Base-by-base conservation (phyloP, 2,329 filamentous ascomycete species). In the Botrytis elliptica region DNA sequence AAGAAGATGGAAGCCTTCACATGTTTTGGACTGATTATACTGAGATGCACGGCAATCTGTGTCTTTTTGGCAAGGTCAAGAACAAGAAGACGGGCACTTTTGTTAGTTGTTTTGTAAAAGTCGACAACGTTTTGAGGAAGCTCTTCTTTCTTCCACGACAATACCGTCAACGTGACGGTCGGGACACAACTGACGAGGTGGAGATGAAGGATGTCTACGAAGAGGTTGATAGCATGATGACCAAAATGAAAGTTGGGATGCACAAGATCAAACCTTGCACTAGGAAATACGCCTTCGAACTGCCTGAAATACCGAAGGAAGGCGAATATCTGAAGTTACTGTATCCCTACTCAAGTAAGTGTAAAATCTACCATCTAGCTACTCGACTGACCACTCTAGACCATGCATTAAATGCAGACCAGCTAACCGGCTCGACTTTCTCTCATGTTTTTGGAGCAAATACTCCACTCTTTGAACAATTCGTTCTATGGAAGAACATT, bases 1-100 rank as follows among this genome's bases (percentile, higher is more conserved):
- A 98, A 82, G 90, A 93, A 76, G 95, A 99, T 80, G 96, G 95
- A 52, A 97, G 93, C 78, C 86, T 99, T 44, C 91, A 92, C 77
- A 94, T 99, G 85, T 99, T 98, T 85, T 99, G 96, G 96, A 92
- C 93, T 12, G 96, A 99, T 83, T 99, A 97, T 80, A 94, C 92
- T 0, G 96, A 99, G 81, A 86, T 97, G 81, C 94, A 95, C 79
- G 95, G 95, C 74, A 96, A 91, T 78, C 85, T 99, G 16, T 98
- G 94, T 82, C 87, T 99, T 18, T 98, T 99, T 80, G 96, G 96
- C 76, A 99, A 99, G 81, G 95, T 98, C 38, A 90, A 94, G 79
- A 94, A 98, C 84, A 97, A 95, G 82, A 92, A 90, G 79, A 93
- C 89, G 1, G 90, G 89, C 70, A 86, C 86, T 62, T 95, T 93